phyloP scores from a whole-genome alignment of 148 eudicot species.

The Spergularia marina region DNA sequence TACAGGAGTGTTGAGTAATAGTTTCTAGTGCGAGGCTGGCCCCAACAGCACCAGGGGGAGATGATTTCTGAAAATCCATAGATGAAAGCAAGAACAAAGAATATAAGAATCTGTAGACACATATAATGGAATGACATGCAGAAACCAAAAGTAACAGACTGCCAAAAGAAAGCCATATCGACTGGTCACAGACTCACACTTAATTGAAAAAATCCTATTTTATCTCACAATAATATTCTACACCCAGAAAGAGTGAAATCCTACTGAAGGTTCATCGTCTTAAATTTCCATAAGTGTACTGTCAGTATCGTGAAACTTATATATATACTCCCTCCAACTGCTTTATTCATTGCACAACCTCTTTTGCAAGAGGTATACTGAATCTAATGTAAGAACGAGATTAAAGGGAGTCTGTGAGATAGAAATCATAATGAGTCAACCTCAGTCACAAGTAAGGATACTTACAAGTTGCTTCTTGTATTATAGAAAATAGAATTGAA shows the following conservation, averaged over 20 bases:
- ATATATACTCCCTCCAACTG: not conserved
- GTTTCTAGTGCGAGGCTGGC: conserved; percentile 88
- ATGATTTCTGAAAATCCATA: conserved; percentile 60
- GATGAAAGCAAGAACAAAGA: conserved; percentile 7
- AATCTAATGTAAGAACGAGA: too few relatives aligned
- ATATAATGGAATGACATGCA: not conserved
- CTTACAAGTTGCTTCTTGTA: too few relatives aligned
- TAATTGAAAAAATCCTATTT: too few relatives aligned
- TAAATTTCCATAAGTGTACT: not conserved
- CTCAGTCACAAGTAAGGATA: too few relatives aligned
- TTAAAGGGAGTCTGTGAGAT: too few relatives aligned
- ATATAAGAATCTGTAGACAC: not conserved
- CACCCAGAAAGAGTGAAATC: not conserved
- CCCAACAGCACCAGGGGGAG: conserved; percentile 92
- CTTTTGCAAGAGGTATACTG: too few relatives aligned
- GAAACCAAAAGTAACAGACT: not conserved
- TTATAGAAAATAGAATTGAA: too few relatives aligned
- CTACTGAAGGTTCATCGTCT: not conserved
- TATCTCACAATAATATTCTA: too few relatives aligned
- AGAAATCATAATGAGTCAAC: too few relatives aligned
- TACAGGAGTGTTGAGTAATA: conserved; percentile 59
- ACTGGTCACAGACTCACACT: too few relatives aligned
- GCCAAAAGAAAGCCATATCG: not conserved
- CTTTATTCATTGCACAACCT: too few relatives aligned
- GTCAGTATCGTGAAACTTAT: not conserved